Evolutionary conservation across 768 basidiomycete species (phyloP), one percentile per base, ranked within the genome.

Genomic region (Psilocybe azurescens): DNA sequence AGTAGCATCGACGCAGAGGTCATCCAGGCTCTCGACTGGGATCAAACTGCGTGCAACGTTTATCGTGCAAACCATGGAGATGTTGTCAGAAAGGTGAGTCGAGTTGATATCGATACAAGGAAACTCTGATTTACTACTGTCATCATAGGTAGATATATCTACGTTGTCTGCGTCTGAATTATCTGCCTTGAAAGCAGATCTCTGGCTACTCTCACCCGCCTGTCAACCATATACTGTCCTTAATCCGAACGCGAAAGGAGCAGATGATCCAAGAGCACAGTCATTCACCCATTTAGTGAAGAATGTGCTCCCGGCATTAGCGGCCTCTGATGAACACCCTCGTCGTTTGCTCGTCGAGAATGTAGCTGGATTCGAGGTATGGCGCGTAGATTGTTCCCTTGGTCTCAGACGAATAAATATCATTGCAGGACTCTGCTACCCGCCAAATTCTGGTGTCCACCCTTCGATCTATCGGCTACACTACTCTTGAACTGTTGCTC

Each of bases 141-240:
- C 54, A 24, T 59, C 49, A 53, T 60, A 85, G 85, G 79, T 78
- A 56, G 90, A 93, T 70, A 91, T 94, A 47, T 79, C 81, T 13
- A 79, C 77, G 0, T 77, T 94, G 24, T 78, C 81, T 5, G 81
- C 87, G 1, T 50, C 73, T 2, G 73, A 77, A 14, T 74, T 94
- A 5, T 76, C 80, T 11, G 59, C 66, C 18, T 74, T 83, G 28
- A 62, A 83, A 56, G 88, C 90, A 16, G 74, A 87, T 63, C 71
- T 92, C 4, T 94, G 93, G 92, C 81, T 94, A 16, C 73, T 93
- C 49, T 93, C 92, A 0, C 93, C 92, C 5, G 86, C 91, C 6
- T 94, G 92, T 71, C 92, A 94, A 69, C 93, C 93, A 0, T 94
- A 93, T 68, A 93, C 93, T 0, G 84, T 91, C 2, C 76, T 94